Evolutionary conservation across 2,329 filamentous ascomycete species (phyloP).

Genomic region (Fusarium sp.): DNA sequence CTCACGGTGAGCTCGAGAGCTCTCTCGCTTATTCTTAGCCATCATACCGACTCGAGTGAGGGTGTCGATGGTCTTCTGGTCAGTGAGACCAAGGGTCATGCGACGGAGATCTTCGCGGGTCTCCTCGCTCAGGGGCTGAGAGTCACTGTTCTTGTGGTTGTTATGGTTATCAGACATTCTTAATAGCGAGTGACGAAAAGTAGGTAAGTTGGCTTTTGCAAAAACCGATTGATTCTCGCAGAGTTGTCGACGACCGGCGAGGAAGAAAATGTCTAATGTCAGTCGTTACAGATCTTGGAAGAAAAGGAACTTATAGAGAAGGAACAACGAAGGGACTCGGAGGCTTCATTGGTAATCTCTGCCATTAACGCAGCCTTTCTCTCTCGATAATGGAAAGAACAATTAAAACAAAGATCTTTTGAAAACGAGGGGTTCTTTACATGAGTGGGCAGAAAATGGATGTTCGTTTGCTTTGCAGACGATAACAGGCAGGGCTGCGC

Average conservation of each 20-base stretch:
- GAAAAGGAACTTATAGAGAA: background rate
- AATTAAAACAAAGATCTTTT: background rate
- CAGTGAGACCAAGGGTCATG: constrained; percentile 39
- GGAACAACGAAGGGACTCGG: constrained; percentile 3
- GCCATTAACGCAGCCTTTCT: constrained; percentile 6
- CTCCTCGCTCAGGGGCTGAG: constrained; percentile 12
- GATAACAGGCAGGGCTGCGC: background rate
- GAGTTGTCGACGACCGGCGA: background rate
- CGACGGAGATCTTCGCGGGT: constrained; percentile 28
- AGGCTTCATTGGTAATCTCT: background rate
- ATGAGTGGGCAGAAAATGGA: background rate
- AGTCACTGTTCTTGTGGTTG: background rate
- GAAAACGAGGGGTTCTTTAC: background rate
- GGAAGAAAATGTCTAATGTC: background rate
- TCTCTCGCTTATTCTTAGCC: constrained; percentile 34
- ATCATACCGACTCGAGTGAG: constrained; percentile 30
- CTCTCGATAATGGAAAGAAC: background rate
- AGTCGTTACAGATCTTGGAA: background rate
- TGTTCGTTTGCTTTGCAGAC: constrained; percentile 8
- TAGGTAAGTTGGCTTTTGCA: background rate
- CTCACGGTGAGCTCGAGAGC: background rate
- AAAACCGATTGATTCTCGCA: background rate
- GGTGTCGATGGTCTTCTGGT: constrained; percentile 40
- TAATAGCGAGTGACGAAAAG: background rate
- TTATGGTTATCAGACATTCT: constrained; percentile 5